Evolutionary conservation across 1,284 basidiomycete genomes (phyloP).

Genomic region (Ustilago lituana): DNA sequence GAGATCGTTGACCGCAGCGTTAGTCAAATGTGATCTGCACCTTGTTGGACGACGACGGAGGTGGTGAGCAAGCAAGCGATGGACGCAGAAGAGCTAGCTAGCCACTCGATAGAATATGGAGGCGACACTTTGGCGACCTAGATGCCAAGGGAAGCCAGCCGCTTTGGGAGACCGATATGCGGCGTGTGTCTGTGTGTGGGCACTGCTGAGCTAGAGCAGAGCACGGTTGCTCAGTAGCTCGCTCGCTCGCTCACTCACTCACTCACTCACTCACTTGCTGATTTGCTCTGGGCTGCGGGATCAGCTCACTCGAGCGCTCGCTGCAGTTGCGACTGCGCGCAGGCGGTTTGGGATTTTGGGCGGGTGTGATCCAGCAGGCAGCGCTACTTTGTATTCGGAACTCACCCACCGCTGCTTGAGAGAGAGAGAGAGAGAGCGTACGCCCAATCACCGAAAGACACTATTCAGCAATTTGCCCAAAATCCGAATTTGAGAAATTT

Average conservation of each 20-base stretch:
- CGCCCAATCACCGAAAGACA: too few species aligned
- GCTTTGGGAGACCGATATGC: constrained; percentile 5
- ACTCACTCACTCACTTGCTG: too few species aligned
- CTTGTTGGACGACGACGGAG: constrained; percentile 8
- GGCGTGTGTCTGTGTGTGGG: too few species aligned
- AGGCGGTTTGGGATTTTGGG: neutral
- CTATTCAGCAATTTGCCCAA: neutral
- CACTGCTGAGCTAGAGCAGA: too few species aligned
- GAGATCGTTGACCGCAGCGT: constrained; percentile 24
- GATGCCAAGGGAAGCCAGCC: constrained; percentile 1
- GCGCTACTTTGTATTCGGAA: too few species aligned
- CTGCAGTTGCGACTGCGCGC: neutral
- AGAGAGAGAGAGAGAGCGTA: too few species aligned
- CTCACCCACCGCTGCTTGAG: neutral
- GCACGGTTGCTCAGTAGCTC: too few species aligned
- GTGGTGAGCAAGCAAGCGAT: constrained; percentile 5
- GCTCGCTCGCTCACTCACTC: too few species aligned
- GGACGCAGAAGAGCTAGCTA: neutral
- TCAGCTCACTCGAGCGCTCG: neutral
- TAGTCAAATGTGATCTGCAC: constrained; percentile 8
- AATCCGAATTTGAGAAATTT: neutral
- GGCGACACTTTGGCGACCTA: neutral
- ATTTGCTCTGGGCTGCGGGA: too few species aligned
- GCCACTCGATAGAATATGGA: neutral
- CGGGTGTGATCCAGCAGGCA: neutral